Conservation (phyloP, 306 rosid genomes). For the Elaeagnus macrophylla region DNA sequence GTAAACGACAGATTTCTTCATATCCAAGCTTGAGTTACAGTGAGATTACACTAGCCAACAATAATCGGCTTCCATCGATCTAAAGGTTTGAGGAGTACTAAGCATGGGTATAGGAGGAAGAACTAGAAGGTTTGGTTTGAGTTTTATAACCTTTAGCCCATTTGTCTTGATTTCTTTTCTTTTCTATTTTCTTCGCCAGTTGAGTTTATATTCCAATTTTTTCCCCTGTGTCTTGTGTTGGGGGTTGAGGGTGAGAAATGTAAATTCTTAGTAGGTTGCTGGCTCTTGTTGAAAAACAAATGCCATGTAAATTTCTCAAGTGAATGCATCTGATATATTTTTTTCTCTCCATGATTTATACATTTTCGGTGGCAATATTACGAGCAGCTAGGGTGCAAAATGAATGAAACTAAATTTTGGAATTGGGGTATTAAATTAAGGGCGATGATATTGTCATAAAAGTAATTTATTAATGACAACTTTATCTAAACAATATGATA, state of each 20-base stretch:
- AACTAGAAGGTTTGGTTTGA: constrained; percentile 61
- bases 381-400: too few relatives aligned
- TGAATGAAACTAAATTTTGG: too few relatives aligned
- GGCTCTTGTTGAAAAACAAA: constrained; percentile 48
- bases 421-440: too few relatives aligned
- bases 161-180: constrained; percentile 21
- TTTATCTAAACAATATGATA: too few relatives aligned
- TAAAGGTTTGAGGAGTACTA: constrained; percentile 38
- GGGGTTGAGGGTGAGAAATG: constrained; percentile 81
- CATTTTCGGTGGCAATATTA: constrained; percentile 5
- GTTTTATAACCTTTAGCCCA: constrained; percentile 22
- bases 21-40: constrained; percentile 48
- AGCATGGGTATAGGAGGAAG: constrained; percentile 54
- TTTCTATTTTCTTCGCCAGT: constrained; percentile 3
- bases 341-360: constrained; percentile 22
- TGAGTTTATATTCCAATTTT: constrained; percentile 58
- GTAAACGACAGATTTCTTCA: constrained; percentile 48
- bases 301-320: constrained; percentile 69
- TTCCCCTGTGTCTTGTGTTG: constrained; percentile 68
- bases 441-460: too few relatives aligned
- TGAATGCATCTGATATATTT: constrained; percentile 43
- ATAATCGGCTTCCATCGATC: constrained; percentile 49
- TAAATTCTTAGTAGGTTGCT: constrained; percentile 73
- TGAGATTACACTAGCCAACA: constrained; percentile 33
- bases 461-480: too few relatives aligned